These are phyloP conservation scores for Hypoxylon crocopeplum DNA, from an alignment of 495 filamentous ascomycete genomes.

Conservation along the genomic window DNA sequence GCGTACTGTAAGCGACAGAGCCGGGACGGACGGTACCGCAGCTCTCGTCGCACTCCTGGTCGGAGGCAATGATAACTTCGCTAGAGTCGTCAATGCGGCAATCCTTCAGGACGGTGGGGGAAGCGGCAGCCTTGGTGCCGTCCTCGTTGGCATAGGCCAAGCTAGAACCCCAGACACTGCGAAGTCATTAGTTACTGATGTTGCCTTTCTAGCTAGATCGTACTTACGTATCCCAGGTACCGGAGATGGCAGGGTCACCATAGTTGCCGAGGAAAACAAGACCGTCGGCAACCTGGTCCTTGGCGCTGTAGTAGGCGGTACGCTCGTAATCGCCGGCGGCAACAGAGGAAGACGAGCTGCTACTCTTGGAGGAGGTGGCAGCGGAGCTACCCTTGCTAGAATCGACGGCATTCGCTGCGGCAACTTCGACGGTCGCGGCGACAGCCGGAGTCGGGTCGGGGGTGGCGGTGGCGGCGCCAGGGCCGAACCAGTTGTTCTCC, in stretches of 20 bases:
- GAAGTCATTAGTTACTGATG: constrained; percentile 3
- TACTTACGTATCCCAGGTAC: constrained; percentile 63
- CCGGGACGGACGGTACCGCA: constrained; percentile 67
- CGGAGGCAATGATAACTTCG: constrained; percentile 69
- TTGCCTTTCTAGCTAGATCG: neutral
- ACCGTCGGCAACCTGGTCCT: constrained; percentile 54
- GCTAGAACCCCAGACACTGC: constrained; percentile 65
- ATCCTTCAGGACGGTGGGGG: constrained; percentile 58
- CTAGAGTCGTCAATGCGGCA: constrained; percentile 57
- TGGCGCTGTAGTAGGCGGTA: constrained; percentile 64
- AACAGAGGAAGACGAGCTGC: constrained; percentile 34
- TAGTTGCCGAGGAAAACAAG: constrained; percentile 71
- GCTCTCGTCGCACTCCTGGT: constrained; percentile 58
- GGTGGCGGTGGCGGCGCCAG: constrained; percentile 18
- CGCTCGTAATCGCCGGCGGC: constrained; percentile 41
- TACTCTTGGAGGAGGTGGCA: neutral
- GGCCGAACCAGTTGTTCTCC: constrained; percentile 65
- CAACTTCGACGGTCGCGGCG: constrained; percentile 7
- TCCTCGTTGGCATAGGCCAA: constrained; percentile 65
- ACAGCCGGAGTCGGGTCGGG: neutral
- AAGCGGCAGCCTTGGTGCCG: constrained; percentile 55
- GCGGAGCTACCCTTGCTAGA: neutral
- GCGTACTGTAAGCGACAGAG: constrained; percentile 67
- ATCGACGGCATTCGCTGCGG: neutral
- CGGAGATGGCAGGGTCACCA: constrained; percentile 63